phyloP scores from a whole-genome alignment of 345 rosid genomes.

The Syzygium aromaticum region DNA sequence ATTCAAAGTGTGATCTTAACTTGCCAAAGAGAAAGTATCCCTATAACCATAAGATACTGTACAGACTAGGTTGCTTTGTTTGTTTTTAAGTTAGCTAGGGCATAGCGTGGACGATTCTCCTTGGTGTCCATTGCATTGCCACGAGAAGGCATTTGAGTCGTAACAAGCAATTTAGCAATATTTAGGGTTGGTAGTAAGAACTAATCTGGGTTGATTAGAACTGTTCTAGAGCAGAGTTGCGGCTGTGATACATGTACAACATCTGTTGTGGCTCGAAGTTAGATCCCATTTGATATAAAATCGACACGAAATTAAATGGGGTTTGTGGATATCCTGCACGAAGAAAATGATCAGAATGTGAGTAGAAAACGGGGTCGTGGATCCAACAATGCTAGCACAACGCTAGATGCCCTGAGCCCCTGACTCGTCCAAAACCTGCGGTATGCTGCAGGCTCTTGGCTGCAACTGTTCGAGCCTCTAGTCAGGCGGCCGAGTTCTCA shows the following conservation, averaged over 20 bases:
- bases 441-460: not conserved
- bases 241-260: not conserved
- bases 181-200: not conserved
- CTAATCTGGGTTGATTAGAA: not conserved
- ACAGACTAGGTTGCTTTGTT: not conserved
- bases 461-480: not conserved
- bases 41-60: not conserved
- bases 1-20: not conserved
- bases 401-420: not conserved
- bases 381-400: not conserved
- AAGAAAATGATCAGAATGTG: not conserved
- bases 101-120: not conserved
- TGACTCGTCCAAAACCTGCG: not conserved
- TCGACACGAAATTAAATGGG: not conserved
- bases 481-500: not conserved
- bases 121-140: not conserved
- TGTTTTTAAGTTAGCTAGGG: not conserved
- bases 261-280: not conserved
- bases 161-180: not conserved
- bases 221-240: not conserved
- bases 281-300: not conserved
- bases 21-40: not conserved
- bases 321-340: not conserved
- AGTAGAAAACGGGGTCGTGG: not conserved
- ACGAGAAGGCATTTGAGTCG: not conserved